Evolutionary conservation across 2,329 filamentous ascomycete genomes (phyloP).

Genomic region (Cladosporium velox): DNA sequence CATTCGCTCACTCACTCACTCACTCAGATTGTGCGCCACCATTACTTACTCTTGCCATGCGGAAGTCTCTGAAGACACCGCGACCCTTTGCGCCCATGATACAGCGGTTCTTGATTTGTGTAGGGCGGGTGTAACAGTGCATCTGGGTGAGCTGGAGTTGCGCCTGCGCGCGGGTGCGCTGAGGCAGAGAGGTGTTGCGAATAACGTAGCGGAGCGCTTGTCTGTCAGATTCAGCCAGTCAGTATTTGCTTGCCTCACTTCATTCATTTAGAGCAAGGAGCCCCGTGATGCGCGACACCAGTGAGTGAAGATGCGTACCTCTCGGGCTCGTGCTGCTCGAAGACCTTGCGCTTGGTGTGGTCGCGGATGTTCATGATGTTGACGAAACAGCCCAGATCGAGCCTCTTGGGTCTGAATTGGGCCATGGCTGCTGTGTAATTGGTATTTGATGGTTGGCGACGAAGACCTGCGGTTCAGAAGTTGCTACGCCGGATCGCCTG

Average conservation of each 20-base stretch:
- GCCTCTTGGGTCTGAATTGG: conserved; percentile 85
- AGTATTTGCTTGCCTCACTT: neutral
- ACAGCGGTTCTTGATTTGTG: conserved; percentile 92
- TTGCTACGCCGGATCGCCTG: neutral
- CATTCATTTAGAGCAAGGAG: neutral
- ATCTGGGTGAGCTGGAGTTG: conserved; percentile 92
- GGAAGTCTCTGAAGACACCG: conserved; percentile 91
- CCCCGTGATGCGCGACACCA: neutral
- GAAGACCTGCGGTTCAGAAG: conserved; percentile 17
- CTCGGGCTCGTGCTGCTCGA: conserved; percentile 81
- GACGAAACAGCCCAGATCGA: conserved; percentile 84
- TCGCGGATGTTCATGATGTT: conserved; percentile 88
- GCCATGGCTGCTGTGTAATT: conserved; percentile 34
- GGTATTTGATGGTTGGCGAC: neutral
- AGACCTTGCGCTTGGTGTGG: conserved; percentile 94
- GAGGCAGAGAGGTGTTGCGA: conserved; percentile 83
- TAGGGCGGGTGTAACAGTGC: conserved; percentile 92
- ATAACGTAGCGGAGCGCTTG: conserved; percentile 84
- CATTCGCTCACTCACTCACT: conserved; percentile 13
- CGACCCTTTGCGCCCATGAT: conserved; percentile 86
- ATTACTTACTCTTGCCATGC: conserved; percentile 79
- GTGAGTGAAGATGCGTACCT: conserved; percentile 58
- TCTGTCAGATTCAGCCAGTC: conserved; percentile 51
- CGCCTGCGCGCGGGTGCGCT: conserved; percentile 81
- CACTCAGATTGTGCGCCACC: conserved; percentile 26